Evolutionary conservation across 2,329 filamentous ascomycete species (phyloP).

Genomic region (Raffaelea ambrosiae): DNA sequence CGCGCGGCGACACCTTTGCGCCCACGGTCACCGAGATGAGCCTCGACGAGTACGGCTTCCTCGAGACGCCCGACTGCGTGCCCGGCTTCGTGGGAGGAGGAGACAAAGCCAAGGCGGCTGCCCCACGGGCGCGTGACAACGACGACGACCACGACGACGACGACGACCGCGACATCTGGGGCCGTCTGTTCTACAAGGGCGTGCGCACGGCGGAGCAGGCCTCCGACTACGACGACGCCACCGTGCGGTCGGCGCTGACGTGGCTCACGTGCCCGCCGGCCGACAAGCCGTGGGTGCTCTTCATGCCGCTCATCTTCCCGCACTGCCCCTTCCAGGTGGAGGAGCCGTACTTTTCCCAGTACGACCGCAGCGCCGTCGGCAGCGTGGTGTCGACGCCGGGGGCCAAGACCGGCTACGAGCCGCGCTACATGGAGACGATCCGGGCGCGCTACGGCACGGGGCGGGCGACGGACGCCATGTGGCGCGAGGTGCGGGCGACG

Average conservation of each 20-base stretch:
- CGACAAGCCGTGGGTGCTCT: constrained; percentile 32
- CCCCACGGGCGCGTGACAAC: too few species aligned
- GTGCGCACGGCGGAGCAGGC: constrained; percentile 25
- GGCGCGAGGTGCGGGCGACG: constrained; percentile 33
- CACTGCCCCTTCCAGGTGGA: constrained; percentile 39
- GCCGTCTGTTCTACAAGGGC: constrained; percentile 31
- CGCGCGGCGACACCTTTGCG: constrained; percentile 32
- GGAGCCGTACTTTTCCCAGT: constrained; percentile 39
- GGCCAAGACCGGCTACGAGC: constrained; percentile 29
- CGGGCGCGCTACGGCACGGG: constrained; percentile 28
- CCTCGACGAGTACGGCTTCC: constrained; percentile 34
- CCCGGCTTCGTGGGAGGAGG: constrained; percentile 19
- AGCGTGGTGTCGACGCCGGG: constrained; percentile 13
- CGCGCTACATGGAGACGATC: constrained; percentile 30
- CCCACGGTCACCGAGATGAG: constrained; percentile 33
- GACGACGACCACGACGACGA: constrained; percentile 12
- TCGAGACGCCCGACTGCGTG: constrained; percentile 26
- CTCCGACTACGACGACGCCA: constrained; percentile 35
- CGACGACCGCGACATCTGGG: constrained; percentile 18
- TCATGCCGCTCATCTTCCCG: constrained; percentile 33
- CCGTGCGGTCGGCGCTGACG: constrained; percentile 28
- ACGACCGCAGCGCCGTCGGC: constrained; percentile 20
- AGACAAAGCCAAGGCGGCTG: not conserved
- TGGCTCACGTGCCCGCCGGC: constrained; percentile 34
- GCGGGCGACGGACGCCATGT: constrained; percentile 30